Percentiles rank a stretch among this genome's conserved stretches.
Conservation (phyloP, 202 grass and related monocot genomes). For the Hordeum pubiflorum region DNA sequence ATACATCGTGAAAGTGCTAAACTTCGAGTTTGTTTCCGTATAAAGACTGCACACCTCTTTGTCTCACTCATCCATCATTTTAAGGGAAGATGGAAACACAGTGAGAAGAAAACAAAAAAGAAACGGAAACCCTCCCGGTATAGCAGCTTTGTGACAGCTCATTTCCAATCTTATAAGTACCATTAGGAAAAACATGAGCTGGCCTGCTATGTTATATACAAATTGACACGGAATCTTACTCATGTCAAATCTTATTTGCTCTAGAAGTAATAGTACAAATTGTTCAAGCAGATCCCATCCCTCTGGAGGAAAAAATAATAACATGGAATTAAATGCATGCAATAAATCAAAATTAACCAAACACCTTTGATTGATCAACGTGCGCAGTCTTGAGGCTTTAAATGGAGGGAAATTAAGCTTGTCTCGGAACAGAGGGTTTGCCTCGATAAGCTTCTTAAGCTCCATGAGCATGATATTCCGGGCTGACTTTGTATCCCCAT, state of each 20-base stretch:
- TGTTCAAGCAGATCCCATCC: neutral
- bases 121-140: slow-evolving; percentile 13
- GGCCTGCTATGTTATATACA: neutral
- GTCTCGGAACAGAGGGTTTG: slow-evolving; percentile 86
- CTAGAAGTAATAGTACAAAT: neutral
- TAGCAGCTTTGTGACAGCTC: slow-evolving; percentile 4
- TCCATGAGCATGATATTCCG: slow-evolving; percentile 99
- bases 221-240: neutral
- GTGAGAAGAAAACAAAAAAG: slow-evolving; percentile 7
- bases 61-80: neutral
- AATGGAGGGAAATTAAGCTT: slow-evolving; percentile 95
- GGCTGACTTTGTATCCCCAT: slow-evolving; percentile 97
- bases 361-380: slow-evolving; percentile 95
- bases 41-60: neutral
- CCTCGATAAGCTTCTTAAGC: slow-evolving; percentile 96
- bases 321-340: slow-evolving; percentile 1
- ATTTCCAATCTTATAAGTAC: neutral
- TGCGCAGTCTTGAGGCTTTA: slow-evolving; percentile 88
- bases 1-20: neutral
- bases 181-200: neutral
- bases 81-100: neutral
- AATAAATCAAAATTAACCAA: slow-evolving; percentile 14
- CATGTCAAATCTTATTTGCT: neutral
- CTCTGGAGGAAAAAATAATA: neutral
- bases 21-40: neutral